These are phyloP conservation scores for Metschnikowia kunwiensis DNA, from an alignment of 805 yeast genomes.

Conservation along the genomic window DNA sequence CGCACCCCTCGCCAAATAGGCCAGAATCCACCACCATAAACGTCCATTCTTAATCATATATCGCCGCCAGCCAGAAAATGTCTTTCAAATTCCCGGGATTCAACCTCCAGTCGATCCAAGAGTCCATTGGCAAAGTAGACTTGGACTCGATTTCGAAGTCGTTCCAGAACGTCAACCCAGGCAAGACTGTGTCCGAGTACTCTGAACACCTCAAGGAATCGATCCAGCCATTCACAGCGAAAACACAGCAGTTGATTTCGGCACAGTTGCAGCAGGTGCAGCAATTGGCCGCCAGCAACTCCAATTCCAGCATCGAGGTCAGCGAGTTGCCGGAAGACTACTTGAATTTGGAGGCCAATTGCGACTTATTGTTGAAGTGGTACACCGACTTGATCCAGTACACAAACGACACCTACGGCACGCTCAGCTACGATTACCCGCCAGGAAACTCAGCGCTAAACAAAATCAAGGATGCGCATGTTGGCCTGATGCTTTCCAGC, in stretches of 20 bases:
- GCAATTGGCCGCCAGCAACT: slow-evolving; percentile 32
- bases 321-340: slow-evolving; percentile 75
- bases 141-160: slow-evolving; percentile 33
- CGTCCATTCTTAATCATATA: too few relatives aligned
- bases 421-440: slow-evolving; percentile 79
- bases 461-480: slow-evolving; percentile 64
- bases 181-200: slow-evolving; percentile 38
- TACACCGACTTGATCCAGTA: slow-evolving; percentile 49
- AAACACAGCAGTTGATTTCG: slow-evolving; percentile 58
- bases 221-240: slow-evolving; percentile 52
- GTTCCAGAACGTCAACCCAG: slow-evolving; percentile 34
- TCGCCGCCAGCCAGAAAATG: slow-evolving; percentile 27
- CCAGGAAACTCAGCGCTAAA: slow-evolving; percentile 49
- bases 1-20: too few relatives aligned
- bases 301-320: slow-evolving; percentile 50
- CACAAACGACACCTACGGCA: slow-evolving; percentile 57
- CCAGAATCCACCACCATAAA: too few relatives aligned
- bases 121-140: slow-evolving; percentile 40
- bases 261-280: slow-evolving; percentile 57
- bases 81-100: slow-evolving; percentile 40
- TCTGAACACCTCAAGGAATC: slow-evolving; percentile 43
- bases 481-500: slow-evolving; percentile 53
- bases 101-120: slow-evolving; percentile 39
- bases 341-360: slow-evolving; percentile 60
- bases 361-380: slow-evolving; percentile 60